phyloP scores from a whole-genome alignment of 2,329 filamentous ascomycete genomes.

The Parasarocladium wereldwijsianum region DNA sequence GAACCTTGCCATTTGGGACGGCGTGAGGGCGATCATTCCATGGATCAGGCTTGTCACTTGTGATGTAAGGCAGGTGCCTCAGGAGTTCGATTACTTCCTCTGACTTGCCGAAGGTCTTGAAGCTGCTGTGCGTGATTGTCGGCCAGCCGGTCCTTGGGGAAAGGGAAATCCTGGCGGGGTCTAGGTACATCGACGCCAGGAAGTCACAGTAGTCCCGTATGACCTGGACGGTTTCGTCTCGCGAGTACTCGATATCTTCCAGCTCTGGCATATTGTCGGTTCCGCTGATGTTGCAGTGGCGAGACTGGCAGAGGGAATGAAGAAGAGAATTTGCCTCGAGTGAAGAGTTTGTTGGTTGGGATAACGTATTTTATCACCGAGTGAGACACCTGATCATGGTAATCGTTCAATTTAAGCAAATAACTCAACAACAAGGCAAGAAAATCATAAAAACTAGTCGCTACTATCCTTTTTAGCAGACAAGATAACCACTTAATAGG shows the following conservation, averaged over 20 bases:
- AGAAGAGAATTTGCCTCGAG: not conserved
- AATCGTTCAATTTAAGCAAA: too few species aligned
- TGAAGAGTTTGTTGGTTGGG: not conserved
- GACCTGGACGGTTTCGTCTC: not conserved
- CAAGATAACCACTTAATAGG: not conserved
- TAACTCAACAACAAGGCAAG: not conserved
- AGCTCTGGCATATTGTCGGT: not conserved
- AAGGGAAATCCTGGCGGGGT: not conserved
- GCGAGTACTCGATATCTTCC: not conserved
- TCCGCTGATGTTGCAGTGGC: not conserved
- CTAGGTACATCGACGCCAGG: not conserved
- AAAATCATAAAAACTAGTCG: not conserved
- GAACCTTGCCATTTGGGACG: not conserved
- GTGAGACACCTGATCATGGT: not conserved
- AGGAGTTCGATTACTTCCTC: not conserved
- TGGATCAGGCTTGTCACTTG: not conserved
- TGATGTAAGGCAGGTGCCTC: not conserved
- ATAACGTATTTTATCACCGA: slow-evolving; percentile 1
- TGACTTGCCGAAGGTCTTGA: not conserved
- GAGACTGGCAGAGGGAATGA: not conserved
- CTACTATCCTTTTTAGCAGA: slow-evolving; percentile 1
- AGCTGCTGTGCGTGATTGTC: not conserved
- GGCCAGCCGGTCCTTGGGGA: not conserved
- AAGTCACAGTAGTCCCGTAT: slow-evolving; percentile 4
- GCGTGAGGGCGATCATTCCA: not conserved